A percentile compares a stretch with the other conserved stretches of the same genome.
Evolutionary conservation across 208 protist genomes (phyloP).

Genomic region (Angomonas ambiguus): DNA sequence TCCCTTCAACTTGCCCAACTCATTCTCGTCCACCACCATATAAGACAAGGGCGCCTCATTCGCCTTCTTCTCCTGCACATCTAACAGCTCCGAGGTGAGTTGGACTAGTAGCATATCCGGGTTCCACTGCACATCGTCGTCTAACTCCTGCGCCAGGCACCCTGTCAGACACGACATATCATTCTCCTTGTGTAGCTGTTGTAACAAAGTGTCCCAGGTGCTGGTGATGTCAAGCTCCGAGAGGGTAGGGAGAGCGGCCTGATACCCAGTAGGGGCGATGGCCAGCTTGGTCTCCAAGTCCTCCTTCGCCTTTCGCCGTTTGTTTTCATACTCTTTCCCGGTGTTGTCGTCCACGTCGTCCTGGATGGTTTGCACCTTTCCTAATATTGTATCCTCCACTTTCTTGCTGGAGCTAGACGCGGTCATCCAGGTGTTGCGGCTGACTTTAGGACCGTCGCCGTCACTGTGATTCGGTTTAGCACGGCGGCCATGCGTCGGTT

Average conservation of each 20-base stretch:
- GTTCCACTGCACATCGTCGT: conserved; percentile 86
- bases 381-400: conserved; percentile 28
- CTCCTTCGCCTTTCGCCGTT: conserved; percentile 37
- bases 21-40: conserved; percentile 26
- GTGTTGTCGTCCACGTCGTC: conserved; percentile 41
- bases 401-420: conserved; percentile 3
- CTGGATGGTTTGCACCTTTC: conserved; percentile 37
- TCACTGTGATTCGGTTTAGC: not conserved
- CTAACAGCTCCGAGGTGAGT: conserved; percentile 82
- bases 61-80: conserved; percentile 48
- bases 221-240: conserved; percentile 62
- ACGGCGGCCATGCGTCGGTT: conserved; percentile 13
- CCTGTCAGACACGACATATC: conserved; percentile 82
- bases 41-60: conserved; percentile 20
- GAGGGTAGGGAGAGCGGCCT: conserved; percentile 66
- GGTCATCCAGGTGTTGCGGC: not conserved
- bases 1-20: conserved; percentile 44
- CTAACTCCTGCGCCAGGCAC: conserved; percentile 70
- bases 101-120: conserved; percentile 87
- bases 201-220: conserved; percentile 69
- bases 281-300: conserved; percentile 47
- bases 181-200: conserved; percentile 55
- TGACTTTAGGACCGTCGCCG: not conserved
- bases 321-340: conserved; percentile 22
- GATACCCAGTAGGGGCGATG: conserved; percentile 66